Conservation (phyloP, 257 asterid genomes). For the Avicennia marina region DNA sequence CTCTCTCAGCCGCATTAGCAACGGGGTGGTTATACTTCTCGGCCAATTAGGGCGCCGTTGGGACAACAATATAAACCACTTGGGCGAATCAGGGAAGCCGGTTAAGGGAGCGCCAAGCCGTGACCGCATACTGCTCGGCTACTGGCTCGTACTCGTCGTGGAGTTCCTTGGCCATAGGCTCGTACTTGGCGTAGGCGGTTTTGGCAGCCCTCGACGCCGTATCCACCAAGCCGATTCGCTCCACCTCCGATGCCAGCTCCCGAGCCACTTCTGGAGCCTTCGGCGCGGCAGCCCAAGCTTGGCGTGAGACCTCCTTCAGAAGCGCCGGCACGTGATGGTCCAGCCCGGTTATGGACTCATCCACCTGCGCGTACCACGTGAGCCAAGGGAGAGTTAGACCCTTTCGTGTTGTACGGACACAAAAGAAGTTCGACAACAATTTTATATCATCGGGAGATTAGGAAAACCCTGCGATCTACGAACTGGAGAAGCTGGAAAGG, state of each 20-base stretch:
- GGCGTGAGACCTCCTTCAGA: constrained; percentile 32
- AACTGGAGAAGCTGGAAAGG: constrained; percentile 63
- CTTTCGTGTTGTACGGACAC: too few relatives aligned
- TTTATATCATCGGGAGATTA: too few relatives aligned
- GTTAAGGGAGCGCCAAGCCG: constrained; percentile 56
- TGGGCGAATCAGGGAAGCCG: constrained; percentile 58
- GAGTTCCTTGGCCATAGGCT: constrained; percentile 43
- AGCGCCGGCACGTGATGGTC: constrained; percentile 49
- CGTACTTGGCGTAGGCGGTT: constrained; percentile 33
- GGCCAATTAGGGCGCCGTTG: constrained; percentile 72
- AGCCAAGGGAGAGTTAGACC: too few relatives aligned
- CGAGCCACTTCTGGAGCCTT: constrained; percentile 47
- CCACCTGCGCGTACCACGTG: constrained; percentile 50
- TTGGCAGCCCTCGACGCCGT: constrained; percentile 33
- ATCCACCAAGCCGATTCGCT: constrained; percentile 44
- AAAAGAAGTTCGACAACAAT: too few relatives aligned
- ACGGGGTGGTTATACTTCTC: constrained; percentile 64
- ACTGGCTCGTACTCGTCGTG: constrained; percentile 52
- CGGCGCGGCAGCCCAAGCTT: constrained; percentile 40
- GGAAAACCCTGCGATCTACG: constrained; percentile 66
- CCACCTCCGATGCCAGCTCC: constrained; percentile 51
- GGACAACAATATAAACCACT: constrained; percentile 60
- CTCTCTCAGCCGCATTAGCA: constrained; percentile 33
- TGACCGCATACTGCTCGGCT: constrained; percentile 53
- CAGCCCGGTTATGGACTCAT: constrained; percentile 36